Percentiles rank a stretch among this genome's conserved stretches.
Evolutionary conservation across 139 green algal species (phyloP).

Genomic region (Tetradesmus lagerheimii): DNA sequence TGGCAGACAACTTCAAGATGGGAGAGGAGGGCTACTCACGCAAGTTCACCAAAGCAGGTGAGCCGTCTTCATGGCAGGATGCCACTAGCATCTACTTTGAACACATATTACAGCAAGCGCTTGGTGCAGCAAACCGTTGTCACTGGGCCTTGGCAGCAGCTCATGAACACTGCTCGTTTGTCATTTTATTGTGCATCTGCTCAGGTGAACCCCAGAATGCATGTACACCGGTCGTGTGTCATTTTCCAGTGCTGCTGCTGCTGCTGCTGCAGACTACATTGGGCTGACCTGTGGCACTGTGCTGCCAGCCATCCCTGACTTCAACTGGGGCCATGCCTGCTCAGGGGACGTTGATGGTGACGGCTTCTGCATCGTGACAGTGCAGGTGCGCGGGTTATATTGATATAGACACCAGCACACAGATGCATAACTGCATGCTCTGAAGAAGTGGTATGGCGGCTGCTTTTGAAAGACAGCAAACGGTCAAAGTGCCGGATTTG

Average conservation of each 20-base stretch:
- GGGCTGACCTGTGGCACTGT: background rate
- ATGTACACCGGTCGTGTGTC: no score
- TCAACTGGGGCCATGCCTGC: slow-evolving; percentile 25
- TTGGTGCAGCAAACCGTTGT: no score
- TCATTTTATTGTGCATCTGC: no score
- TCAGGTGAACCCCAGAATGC: no score
- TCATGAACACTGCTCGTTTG: no score
- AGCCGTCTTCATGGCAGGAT: no score
- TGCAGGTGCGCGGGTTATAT: slow-evolving; percentile 1
- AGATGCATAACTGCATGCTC: background rate
- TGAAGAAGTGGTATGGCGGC: background rate
- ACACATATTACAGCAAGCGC: no score
- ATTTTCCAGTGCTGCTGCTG: no score
- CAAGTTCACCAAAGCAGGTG: slow-evolving; percentile 24
- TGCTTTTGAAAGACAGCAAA: no score
- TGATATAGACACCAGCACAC: background rate
- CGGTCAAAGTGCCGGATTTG: no score
- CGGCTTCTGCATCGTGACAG: slow-evolving; percentile 40
- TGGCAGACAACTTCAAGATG: slow-evolving; percentile 32
- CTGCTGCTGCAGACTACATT: slow-evolving; percentile 42
- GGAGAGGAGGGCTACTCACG: slow-evolving; percentile 26
- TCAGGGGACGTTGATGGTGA: slow-evolving; percentile 21
- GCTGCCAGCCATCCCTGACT: slow-evolving; percentile 38
- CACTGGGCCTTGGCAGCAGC: no score
- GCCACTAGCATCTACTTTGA: no score